Base-by-base conservation (phyloP, 768 basidiomycete genomes). In the Filobasidium floriforme region DNA sequence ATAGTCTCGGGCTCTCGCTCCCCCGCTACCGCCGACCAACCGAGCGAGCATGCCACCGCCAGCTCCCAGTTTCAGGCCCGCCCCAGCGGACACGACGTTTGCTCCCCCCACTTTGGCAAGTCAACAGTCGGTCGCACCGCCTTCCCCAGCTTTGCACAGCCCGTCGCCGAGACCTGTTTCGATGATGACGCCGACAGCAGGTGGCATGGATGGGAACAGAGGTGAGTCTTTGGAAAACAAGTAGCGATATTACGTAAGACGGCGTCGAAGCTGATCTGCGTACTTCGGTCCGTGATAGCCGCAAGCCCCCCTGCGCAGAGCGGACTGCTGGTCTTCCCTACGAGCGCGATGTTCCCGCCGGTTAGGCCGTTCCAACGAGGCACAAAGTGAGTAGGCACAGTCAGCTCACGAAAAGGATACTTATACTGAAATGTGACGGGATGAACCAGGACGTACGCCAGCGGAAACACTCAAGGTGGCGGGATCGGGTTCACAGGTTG, bases 331-430 rank as follows among this genome's bases (percentile, higher is more conserved):
- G 74, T 73, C 1, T 78, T 76, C 71, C 77, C 77, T 12, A 76
- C 75, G 69, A 76, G 76, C 60, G 77, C 73, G 41, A 76, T 76
- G 77, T 78, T 78, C 71, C 77, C 77, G 24, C 68, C 77, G 40
- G 74, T 75, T 1, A 63, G 75, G 41, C 70, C 74, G 0, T 78
- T 70, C 64, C 60, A 61, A 2, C 71, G 66, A 43, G 70, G 74
- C 37, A 69, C 51, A 46, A 75, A 75, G 77, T 78, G 69, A 72
- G 75, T 76, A 62, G 15, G 15, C 28, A n/a, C n/a, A n/a, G 22
- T 5, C 19, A 18, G 19, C 22, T 10, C 60, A 7, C 6, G 28
- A 46, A 41, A 12, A 1, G 28, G 37, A 43, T 0, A 0, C 26
- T 7, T 18, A 0, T 29, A 6, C 41, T 18, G n/a, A n/a, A 26